Percentiles rank a stretch among this genome's conserved stretches.
Evolutionary conservation across 257 asterid species (phyloP).

Genomic region (Oldenlandia corymbosa): DNA sequence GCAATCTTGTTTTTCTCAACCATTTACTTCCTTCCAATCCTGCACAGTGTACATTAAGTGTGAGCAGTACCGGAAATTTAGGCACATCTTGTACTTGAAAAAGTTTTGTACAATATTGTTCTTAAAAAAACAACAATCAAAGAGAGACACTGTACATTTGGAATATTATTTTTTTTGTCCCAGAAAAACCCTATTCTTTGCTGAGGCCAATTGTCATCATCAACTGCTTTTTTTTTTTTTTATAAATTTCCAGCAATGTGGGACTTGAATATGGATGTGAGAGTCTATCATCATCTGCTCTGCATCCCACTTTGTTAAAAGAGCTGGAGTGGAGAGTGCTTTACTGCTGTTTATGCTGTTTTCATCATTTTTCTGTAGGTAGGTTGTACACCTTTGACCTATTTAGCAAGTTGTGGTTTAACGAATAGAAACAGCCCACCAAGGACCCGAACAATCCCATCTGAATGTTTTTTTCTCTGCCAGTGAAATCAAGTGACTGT

Average conservation of each 20-base stretch:
- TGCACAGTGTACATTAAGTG: slow-evolving; percentile 38
- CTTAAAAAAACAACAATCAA: slow-evolving; percentile 16
- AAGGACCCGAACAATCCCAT: no score
- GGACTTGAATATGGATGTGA: not conserved
- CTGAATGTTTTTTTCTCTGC: not conserved
- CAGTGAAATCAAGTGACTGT: not conserved
- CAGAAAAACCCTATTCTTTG: not conserved
- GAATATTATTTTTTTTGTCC: not conserved
- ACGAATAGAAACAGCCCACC: no score
- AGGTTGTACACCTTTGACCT: not conserved
- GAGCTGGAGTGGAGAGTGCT: slow-evolving; percentile 1
- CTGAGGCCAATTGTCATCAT: not conserved
- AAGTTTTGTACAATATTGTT: slow-evolving; percentile 37
- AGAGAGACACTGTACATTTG: slow-evolving; percentile 9
- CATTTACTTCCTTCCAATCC: slow-evolving; percentile 20
- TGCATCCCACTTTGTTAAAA: slow-evolving; percentile 10
- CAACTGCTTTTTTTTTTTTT: no score
- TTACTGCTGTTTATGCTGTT: not conserved
- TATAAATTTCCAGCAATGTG: no score
- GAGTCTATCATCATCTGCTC: not conserved
- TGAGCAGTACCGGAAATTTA: slow-evolving; percentile 23
- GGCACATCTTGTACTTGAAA: slow-evolving; percentile 13
- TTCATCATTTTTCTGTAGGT: not conserved
- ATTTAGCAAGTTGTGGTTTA: not conserved
- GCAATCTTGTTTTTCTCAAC: slow-evolving; percentile 16